Base-by-base conservation (phyloP, 371 early-diverging fungal species). In the Lichtheimia hyalospora region DNA sequence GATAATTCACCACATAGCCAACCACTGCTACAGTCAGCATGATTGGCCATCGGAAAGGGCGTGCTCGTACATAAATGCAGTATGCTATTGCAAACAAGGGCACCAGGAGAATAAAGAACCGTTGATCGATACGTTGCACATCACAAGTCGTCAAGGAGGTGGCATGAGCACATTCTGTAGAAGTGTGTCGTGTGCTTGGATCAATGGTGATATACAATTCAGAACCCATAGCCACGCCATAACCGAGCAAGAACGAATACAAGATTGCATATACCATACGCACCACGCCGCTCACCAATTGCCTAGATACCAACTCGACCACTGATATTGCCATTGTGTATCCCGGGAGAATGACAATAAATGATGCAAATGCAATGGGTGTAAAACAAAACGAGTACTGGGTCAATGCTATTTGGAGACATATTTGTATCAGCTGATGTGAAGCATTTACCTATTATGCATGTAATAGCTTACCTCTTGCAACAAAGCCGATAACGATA, bases 271-370 rank as follows among this genome's bases (percentile, higher is more conserved):
- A 88, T 24, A 92, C 90, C 58, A 92, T 78, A 5, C 93, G 85
- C 8, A 93, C 88, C 1, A 92, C 90, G 12, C 96, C 96, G 13
- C 92, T 88, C n/a, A 93, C 87, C 55, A 93, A 74, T 66, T 94
- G 93, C 7, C 94, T 81, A 2, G 94, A 91, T 1, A 90, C 84
- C 12, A 95, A 71, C 60, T 95, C 96, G 43, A 92, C 85, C 58
- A 93, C 84, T 12, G 87, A 76, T 20, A 88, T 79, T 0, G 93
- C 89, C 62, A 95, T 86, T 0, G 85, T 73, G 27, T 88, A 82
- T 13, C 92, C 93, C 0, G 92, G 92, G 51, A 91, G 68, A 10
- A 89, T 79, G 20, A 88, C 78, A 24, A 89, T 79, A 34, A 86
- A 77, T 7, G 77, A 67, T 4, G 77, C 60, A 53, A 77, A 80